Base-by-base conservation (phyloP, 2,329 filamentous ascomycete species). In the Talaromyces piceae region DNA sequence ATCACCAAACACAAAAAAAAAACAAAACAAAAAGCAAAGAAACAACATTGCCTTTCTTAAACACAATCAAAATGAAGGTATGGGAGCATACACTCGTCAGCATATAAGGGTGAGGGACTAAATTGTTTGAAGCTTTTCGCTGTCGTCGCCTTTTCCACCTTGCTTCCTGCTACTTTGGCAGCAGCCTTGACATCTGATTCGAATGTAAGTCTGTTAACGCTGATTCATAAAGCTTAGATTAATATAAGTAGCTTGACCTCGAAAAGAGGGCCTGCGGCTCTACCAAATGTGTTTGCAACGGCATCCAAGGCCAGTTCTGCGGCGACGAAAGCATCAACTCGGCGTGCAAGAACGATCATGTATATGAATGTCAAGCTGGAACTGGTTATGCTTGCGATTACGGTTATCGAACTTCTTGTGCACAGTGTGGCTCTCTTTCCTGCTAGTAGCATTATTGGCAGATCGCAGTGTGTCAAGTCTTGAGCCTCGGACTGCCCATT, bases 381-480 rank as follows among this genome's bases (percentile, higher is more conserved):
- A 54, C 49, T 4, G 53, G 54, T 20, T 55, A 55, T n/a, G 50
- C 54, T 20, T 58, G 56, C 27, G 56, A 58, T 44, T 58, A 58
- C 44, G 56, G 56, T 31, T 16, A 45, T 12, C 45, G 56, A 23
- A 44, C 45, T 23, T 56, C 54, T 41, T 58, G 56, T 25, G 43
- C 22, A 7, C 13, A 47, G 27, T 58, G 56, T 41, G 53, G 53
- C n/a, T 52, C 53, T 48, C 54, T 58, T 22, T 50, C 25, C 39
- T 58, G 56, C 50, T 58, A 53, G 31, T n/a, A n/a, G 20, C n/a
- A 30, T 31, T 47, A 3, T 45, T 41, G 1, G n/a, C n/a, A n/a
- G n/a, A n/a, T n/a, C n/a, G n/a, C n/a, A n/a, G n/a, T n/a, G n/a
- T n/a, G n/a, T n/a, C n/a, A n/a, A n/a, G n/a, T n/a, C n/a, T n/a